These are phyloP conservation scores for Shiraia sp. DNA, from an alignment of 2,329 filamentous ascomycete genomes.

Conservation along the genomic window DNA sequence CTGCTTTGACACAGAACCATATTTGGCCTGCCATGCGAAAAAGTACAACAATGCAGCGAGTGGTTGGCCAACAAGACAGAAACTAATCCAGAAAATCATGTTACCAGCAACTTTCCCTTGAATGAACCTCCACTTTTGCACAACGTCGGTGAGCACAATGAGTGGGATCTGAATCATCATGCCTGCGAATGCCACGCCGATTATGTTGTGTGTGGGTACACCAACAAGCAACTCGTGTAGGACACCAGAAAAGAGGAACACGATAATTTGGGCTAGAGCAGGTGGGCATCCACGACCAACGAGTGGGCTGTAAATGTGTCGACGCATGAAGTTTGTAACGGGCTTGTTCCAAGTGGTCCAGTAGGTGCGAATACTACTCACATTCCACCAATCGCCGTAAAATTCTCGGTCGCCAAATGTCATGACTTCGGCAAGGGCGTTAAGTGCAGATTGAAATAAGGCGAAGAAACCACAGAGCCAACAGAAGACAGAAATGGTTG, in stretches of 20 bases:
- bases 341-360: constrained; percentile 99
- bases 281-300: constrained; percentile 81
- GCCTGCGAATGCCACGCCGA: constrained; percentile 88
- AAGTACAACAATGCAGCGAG: constrained; percentile 92
- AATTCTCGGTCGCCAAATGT: constrained; percentile 91
- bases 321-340: constrained; percentile 93
- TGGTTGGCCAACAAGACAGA: constrained; percentile 93
- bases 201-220: constrained; percentile 90
- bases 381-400: constrained; percentile 98
- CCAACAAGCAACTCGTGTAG: constrained; percentile 93
- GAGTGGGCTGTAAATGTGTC: constrained; percentile 89
- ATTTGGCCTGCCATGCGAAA: constrained; percentile 98
- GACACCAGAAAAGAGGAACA: constrained; percentile 86
- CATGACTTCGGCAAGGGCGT: constrained; percentile 87
- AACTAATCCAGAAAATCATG: constrained; percentile 93
- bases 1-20: constrained; percentile 71
- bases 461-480: constrained; percentile 99
- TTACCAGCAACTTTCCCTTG: constrained; percentile 84
- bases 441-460: constrained; percentile 89
- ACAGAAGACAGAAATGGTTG: constrained; percentile 91
- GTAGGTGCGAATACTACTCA: constrained; percentile 76
- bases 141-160: constrained; percentile 75
- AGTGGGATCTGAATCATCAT: constrained; percentile 94
- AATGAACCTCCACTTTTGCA: constrained; percentile 77
- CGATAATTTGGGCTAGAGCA: constrained; percentile 71